Percentiles rank a stretch among this genome's conserved stretches.
Evolutionary conservation across 129 eudicot genomes (phyloP).

Genomic region (Apium graveolens): DNA sequence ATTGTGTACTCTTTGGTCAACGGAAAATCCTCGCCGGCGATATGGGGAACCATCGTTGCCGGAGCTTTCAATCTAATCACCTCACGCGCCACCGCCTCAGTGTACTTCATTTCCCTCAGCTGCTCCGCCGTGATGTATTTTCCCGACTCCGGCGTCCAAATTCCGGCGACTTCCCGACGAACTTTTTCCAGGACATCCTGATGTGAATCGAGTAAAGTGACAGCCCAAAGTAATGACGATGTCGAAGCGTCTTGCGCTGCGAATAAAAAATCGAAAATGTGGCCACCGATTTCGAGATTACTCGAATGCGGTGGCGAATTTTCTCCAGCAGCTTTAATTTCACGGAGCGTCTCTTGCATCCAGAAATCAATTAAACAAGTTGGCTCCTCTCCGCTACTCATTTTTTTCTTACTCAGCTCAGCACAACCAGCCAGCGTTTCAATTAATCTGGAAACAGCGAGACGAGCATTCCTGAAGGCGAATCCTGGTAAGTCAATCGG

Average conservation of each 20-base stretch:
- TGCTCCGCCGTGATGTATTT: slow-evolving; percentile 41
- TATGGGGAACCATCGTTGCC: slow-evolving; percentile 82
- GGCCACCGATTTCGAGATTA: slow-evolving; percentile 48
- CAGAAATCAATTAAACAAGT: slow-evolving; percentile 68
- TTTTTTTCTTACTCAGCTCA: slow-evolving; percentile 40
- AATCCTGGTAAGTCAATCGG: slow-evolving; percentile 74
- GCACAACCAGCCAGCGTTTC: slow-evolving; percentile 53
- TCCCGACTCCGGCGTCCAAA: slow-evolving; percentile 50
- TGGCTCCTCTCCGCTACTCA: slow-evolving; percentile 45
- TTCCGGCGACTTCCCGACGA: slow-evolving; percentile 37
- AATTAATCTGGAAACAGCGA: slow-evolving; percentile 51
- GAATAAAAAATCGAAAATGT: slow-evolving; percentile 70
- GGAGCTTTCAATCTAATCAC: slow-evolving; percentile 59
- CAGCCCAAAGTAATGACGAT: slow-evolving; percentile 80
- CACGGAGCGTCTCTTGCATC: slow-evolving; percentile 66
- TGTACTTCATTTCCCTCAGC: slow-evolving; percentile 63
- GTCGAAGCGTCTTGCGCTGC: slow-evolving; percentile 94
- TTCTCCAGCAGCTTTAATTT: slow-evolving; percentile 21
- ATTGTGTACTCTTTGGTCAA: slow-evolving; percentile 50
- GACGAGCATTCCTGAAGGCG: slow-evolving; percentile 63
- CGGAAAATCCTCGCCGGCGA: slow-evolving; percentile 69
- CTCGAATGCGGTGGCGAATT: slow-evolving; percentile 25
- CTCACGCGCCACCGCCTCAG: slow-evolving; percentile 85
- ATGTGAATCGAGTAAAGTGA: slow-evolving; percentile 55
- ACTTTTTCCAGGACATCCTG: slow-evolving; percentile 46